Conservation (phyloP, 1,284 basidiomycete genomes). For the Sporisorium iseilematis-ciliati region DNA sequence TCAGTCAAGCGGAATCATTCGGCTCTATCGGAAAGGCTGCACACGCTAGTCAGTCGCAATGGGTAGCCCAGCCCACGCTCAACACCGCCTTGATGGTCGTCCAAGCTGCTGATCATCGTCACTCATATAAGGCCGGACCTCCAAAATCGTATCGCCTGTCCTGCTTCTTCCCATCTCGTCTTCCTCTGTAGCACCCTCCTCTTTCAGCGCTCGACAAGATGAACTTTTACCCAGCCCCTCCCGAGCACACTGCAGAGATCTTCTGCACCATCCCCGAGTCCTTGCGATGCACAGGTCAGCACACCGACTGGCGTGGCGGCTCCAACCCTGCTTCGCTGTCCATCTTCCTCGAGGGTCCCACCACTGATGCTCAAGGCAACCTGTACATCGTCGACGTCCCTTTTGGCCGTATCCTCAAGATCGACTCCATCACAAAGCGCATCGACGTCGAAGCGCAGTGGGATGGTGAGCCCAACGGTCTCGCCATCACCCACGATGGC, state of each 20-base stretch:
- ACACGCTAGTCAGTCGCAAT: neutral
- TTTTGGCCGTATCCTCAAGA: slow-evolving; percentile 15
- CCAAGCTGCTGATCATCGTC: neutral
- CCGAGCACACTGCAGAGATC: slow-evolving; percentile 13
- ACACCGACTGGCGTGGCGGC: slow-evolving; percentile 9
- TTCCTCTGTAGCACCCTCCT: neutral
- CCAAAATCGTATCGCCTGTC: neutral
- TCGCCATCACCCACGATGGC: slow-evolving; percentile 11
- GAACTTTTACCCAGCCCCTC: slow-evolving; percentile 13
- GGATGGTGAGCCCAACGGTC: slow-evolving; percentile 15
- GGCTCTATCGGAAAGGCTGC: neutral
- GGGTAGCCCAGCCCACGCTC: neutral
- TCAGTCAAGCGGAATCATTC: too few species aligned
- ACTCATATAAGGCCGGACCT: neutral
- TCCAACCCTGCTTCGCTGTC: slow-evolving; percentile 7
- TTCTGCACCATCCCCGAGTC: slow-evolving; percentile 14
- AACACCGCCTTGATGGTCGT: neutral
- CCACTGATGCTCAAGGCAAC: slow-evolving; percentile 10
- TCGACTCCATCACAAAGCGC: slow-evolving; percentile 13
- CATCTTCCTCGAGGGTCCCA: slow-evolving; percentile 14
- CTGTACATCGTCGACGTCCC: slow-evolving; percentile 10
- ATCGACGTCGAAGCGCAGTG: slow-evolving; percentile 15
- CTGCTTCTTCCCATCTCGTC: neutral
- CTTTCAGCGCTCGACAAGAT: slow-evolving; percentile 5
- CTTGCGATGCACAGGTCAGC: slow-evolving; percentile 8